phyloP scores from a whole-genome alignment of 2,329 filamentous ascomycete species.

The Pseudogymnoascus verrucosus region DNA sequence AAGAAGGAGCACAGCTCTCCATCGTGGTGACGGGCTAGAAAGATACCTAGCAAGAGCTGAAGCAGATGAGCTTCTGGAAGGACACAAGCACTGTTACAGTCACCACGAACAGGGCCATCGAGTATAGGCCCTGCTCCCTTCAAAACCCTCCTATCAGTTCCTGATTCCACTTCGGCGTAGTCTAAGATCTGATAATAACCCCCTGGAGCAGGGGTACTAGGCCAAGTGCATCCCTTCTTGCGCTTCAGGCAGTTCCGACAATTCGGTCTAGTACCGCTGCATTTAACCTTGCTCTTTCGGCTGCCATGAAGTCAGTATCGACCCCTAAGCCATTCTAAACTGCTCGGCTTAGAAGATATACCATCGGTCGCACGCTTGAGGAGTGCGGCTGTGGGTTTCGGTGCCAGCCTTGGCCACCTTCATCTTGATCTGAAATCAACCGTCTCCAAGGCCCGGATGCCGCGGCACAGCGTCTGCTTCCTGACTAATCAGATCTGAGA shows the following conservation, averaged over 20 bases:
- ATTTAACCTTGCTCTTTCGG: constrained; percentile 12
- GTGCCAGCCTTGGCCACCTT: neutral
- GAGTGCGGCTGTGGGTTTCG: constrained; percentile 1
- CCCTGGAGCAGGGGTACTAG: neutral
- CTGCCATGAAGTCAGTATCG: neutral
- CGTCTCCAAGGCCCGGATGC: neutral
- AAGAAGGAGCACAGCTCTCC: constrained; percentile 11
- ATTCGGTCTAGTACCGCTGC: constrained; percentile 8
- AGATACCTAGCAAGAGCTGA: constrained; percentile 9
- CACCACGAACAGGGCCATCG: neutral
- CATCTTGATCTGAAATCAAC: neutral
- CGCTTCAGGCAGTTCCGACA: constrained; percentile 11
- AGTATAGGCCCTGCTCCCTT: neutral
- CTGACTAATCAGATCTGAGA: neutral
- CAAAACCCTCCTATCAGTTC: neutral
- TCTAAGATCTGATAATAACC: neutral
- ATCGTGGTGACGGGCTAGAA: constrained; percentile 11
- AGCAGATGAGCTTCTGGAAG: neutral
- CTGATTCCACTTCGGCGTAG: neutral
- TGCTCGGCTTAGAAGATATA: neutral
- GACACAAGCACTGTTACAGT: neutral
- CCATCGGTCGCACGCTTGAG: constrained; percentile 14
- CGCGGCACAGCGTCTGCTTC: neutral
- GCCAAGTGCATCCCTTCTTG: neutral
- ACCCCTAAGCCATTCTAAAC: neutral